A percentile compares a stretch with the other conserved stretches of the same genome.
phyloP scores from a whole-genome alignment of 2,329 filamentous ascomycete species.

The Drechmeria coniospora region DNA sequence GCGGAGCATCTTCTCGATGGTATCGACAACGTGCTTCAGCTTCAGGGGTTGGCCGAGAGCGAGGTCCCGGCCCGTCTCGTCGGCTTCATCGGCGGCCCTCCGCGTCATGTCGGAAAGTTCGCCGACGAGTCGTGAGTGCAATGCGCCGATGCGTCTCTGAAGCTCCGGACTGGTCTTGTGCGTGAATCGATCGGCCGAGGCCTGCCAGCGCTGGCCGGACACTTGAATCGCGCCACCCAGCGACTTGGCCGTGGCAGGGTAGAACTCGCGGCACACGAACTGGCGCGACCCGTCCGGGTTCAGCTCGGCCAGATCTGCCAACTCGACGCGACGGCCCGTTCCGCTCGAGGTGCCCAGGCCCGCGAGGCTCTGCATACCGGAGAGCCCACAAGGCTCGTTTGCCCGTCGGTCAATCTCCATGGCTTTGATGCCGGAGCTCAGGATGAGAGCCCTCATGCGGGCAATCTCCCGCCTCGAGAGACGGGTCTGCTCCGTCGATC shows the following conservation, averaged over 20 bases:
- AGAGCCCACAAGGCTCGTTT: conserved; percentile 27
- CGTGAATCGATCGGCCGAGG: conserved; percentile 42
- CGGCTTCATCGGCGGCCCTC: conserved; percentile 59
- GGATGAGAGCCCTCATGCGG: conserved; percentile 58
- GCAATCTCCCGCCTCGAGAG: conserved; percentile 61
- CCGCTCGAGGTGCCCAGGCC: conserved; percentile 8
- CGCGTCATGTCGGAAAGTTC: conserved; percentile 47
- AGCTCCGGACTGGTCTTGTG: conserved; percentile 39
- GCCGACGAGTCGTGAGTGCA: conserved; percentile 31
- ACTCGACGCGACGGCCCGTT: conserved; percentile 14
- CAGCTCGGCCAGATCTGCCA: conserved; percentile 29
- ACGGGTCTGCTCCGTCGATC: conserved; percentile 17
- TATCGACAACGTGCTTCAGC: conserved; percentile 66
- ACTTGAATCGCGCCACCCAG: conserved; percentile 30
- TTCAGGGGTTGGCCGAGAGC: conserved; percentile 62
- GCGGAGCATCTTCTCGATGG: conserved; percentile 61
- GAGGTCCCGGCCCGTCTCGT: conserved; percentile 62
- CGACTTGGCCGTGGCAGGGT: conserved; percentile 35
- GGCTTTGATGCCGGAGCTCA: conserved; percentile 82
- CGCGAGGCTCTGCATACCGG: conserved; percentile 8
- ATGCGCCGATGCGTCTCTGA: conserved; percentile 28
- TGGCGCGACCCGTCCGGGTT: conserved; percentile 20
- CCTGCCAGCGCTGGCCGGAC: conserved; percentile 41
- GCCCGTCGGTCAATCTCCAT: conserved; percentile 60
- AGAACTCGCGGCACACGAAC: conserved; percentile 28